Evolutionary conservation across 306 rosid genomes (phyloP).

Genomic region (Phaseolus lunatus): DNA sequence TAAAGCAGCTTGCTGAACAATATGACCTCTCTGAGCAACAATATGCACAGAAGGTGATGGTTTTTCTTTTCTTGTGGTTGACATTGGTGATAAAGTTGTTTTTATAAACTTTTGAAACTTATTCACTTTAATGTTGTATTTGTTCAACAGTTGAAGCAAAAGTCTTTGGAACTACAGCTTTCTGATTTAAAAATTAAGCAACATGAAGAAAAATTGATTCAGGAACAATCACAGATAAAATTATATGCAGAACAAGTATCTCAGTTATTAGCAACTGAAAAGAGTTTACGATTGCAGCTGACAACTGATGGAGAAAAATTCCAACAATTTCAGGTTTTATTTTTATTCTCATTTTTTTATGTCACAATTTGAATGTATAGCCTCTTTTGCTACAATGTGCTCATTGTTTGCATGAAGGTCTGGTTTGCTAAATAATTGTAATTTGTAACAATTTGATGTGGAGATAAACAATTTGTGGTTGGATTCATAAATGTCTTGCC

Average conservation of each 20-base stretch:
- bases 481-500: constrained; percentile 9
- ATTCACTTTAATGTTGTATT: constrained; percentile 44
- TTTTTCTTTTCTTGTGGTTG: constrained; percentile 31
- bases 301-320: constrained; percentile 96
- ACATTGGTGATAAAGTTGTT: constrained; percentile 25
- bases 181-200: constrained; percentile 86
- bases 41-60: constrained; percentile 72
- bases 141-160: constrained; percentile 85
- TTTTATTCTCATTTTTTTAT: constrained; percentile 31
- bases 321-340: constrained; percentile 87
- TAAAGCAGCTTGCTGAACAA: constrained; percentile 83
- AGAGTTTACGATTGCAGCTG: constrained; percentile 78
- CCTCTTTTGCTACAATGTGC: constrained; percentile 12
- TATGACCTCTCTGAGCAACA: constrained; percentile 82
- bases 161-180: constrained; percentile 88
- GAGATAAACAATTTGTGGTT: constrained; percentile 24
- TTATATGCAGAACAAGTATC: constrained; percentile 92
- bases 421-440: constrained; percentile 9
- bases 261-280: constrained; percentile 83
- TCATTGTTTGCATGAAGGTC: constrained; percentile 32
- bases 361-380: constrained; percentile 31
- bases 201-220: constrained; percentile 80
- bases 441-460: constrained; percentile 20
- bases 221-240: constrained; percentile 90
- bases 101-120: constrained; percentile 31